phyloP scores from a whole-genome alignment of 140 eudicot genomes.

The Stevia rebaudiana region DNA sequence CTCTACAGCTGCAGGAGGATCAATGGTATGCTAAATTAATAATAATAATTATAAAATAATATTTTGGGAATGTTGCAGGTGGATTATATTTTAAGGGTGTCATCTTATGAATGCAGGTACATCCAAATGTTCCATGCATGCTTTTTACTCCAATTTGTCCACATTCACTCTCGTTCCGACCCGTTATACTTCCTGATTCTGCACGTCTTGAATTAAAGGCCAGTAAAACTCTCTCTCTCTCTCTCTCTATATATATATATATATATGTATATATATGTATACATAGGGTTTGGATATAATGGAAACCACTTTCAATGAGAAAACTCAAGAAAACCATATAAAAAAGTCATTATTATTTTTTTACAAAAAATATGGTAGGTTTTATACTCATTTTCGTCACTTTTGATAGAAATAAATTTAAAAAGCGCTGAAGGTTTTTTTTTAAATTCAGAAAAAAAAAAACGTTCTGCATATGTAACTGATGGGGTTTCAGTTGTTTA shows the following conservation, averaged over 20 bases:
- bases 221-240: background rate
- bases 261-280: background rate
- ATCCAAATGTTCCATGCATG: constrained; percentile 99
- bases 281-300: too few species aligned
- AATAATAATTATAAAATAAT: background rate
- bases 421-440: too few species aligned
- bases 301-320: too few species aligned
- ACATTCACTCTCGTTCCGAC: constrained; percentile 95
- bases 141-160: constrained; percentile 97
- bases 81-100: background rate
- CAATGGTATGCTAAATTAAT: constrained; percentile 58
- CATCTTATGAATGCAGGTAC: constrained; percentile 59
- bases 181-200: constrained; percentile 97
- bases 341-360: too few species aligned
- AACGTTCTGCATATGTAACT: too few species aligned
- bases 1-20: constrained; percentile 99
- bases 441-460: too few species aligned
- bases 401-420: too few species aligned
- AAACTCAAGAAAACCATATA: too few species aligned
- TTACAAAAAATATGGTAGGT: too few species aligned
- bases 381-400: too few species aligned
- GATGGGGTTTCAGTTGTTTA: too few species aligned
- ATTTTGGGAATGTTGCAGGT: background rate
- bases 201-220: constrained; percentile 95
- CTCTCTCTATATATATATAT: too few species aligned